Evolutionary conservation across 495 filamentous ascomycete genomes (phyloP), one percentile per base, ranked within the genome.

Genomic region (Barbatosphaeria neglecta): DNA sequence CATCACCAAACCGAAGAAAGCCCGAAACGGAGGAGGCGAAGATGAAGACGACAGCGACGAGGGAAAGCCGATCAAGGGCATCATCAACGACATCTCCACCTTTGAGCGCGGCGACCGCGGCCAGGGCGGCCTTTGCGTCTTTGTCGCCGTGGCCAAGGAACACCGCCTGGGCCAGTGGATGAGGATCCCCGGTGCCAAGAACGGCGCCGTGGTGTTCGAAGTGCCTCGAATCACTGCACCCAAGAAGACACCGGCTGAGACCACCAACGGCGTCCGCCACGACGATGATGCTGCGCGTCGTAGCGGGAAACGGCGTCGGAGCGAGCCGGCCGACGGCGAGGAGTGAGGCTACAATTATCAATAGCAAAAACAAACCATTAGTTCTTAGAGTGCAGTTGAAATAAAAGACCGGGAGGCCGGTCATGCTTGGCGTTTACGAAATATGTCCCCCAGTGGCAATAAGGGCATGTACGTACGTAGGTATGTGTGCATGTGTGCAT

Each of bases 131-230:
- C 54, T 95, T 0, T 88, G 82, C 49, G 74, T 98, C 35, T 84
- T 90, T 28, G 84, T 78, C 40, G 92, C 81, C 2, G 73, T 90
- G 8, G 90, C 87, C 17, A 93, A 88, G 58, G 90, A 96, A 65
- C 80, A 87, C 56, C 74, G 86, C 18, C 65, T 93, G 25, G 90
- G 85, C 1, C 72, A 83, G 46, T 96, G 86, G 85, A 77, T 75
- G 53, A 50, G 74, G 1, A 60, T 78, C 42, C 62, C 66, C 46
- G 65, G 68, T 0, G 89, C 79, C 3, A 82, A 79, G 52, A 94
- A 90, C 59, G 84, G 86, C 3, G 82, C 82, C 10, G 73, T 86
- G 10, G 72, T 94, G 2, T 89, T 93, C 52, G 84, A 90, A 61
- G 78, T 95, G 20, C 78, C 82, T 0, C 76, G 70, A 57, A 57